Evolutionary conservation across 345 rosid genomes (phyloP), one percentile per base, ranked within the genome.

Genomic region (Eucalyptus pauciflora): DNA sequence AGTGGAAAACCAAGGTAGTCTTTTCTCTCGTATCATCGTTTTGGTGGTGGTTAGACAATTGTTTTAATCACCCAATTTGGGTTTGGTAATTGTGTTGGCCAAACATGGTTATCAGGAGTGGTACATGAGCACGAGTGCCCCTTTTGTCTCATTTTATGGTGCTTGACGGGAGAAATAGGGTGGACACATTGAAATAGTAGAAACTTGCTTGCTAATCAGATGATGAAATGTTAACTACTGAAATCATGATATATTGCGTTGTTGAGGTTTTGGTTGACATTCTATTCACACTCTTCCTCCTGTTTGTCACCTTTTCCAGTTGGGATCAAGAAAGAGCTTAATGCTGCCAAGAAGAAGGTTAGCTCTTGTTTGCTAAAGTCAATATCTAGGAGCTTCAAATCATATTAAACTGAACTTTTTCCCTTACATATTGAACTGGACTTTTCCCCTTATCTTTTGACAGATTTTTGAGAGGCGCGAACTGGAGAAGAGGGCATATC

Each of bases 301-400:
- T 83, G 33, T 33, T 27, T 41, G 64, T 27, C 50, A 48, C 51
- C 83, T 86, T 41, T 87, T 86, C 87, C 98, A 97, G 99, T 92
- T 91, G 98, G 97, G 54, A 96, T 97, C 90, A 96, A 92, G 90
- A 95, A 94, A 91, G 99, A 96, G 93, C 96, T 96, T 90, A 93
- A 92, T 52, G 95, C 94, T 89, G 98, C 95, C 80, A 94, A 92
- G 94, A 97, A 94, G 91, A 97, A 95, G 99, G 99, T 96, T 81
- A 10, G 94, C 89, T 50, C 46, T 31, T 52, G 45, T 13, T 29
- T 41, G 43, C 69, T 41, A 37, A 69, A 31, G 29, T 86, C n/a
- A 20, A 76, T 33, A 13, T 31, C 56, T 27, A 27, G 12, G 18
- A 37, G 31, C 25, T 45, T 51, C 13, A n/a, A 58, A n/a, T 25